Evolutionary conservation across 352 stramenopile genomes (phyloP), one percentile per base, ranked within the genome.

Genomic region (Albugo candida): DNA sequence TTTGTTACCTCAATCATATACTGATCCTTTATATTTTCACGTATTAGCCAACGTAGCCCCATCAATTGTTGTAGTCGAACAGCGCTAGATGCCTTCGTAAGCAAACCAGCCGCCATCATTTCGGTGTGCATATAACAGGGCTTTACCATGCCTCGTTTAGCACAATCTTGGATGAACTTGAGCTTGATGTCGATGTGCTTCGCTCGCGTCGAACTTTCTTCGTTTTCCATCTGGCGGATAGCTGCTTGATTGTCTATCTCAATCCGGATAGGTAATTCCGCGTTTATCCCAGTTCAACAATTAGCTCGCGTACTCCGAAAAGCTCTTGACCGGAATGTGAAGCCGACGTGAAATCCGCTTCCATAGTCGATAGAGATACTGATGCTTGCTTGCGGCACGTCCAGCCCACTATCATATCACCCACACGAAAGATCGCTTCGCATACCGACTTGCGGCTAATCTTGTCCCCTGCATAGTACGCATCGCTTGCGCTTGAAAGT

Each of bases 391-490:
- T 54, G 27, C 56, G 55, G 45, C 43, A 54, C 1, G 3, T 24
- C 38, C 38, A 43, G 3, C 20, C 17, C 8, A 43, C 3, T 11
- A 39, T 13, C 34, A 58, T 60, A 0, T 56, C 60, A 24, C 58
- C 46, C 1, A 64, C 14, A 0, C 17, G 14, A 1, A 62, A 1
- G 0, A 60, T 20, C 0, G 24, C 45, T 10, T 48, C 53, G 3
- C 48, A 56, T 2, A 64, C 42, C 0, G 52, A 58, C 41, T 58
- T 64, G 0, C 52, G 16, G 12, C 51, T 44, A 5, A 11, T 4
- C 21, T 59, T 61, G 48, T 61, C 52, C 0, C 37, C 52, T 0
- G 59, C 56, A 13, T 46, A 67, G 16, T 64, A 48, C 0, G 49
- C 42, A 36, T 67, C 53, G n/a, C 44, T 57, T 46, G 54, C 59